Evolutionary conservation across 495 filamentous ascomycete genomes (phyloP).

Genomic region (Annulohypoxylon stygium): DNA sequence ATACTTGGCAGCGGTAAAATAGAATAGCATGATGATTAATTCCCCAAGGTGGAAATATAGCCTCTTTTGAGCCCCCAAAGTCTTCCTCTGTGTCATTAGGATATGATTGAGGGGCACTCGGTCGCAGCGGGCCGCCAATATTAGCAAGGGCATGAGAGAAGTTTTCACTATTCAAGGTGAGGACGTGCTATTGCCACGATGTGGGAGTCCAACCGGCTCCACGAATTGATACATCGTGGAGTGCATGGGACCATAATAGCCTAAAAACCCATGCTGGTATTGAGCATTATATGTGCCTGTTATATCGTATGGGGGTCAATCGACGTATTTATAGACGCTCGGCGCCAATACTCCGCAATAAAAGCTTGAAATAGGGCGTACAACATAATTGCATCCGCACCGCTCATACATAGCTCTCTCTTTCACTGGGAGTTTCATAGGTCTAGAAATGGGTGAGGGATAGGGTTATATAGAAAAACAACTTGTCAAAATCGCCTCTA

Average conservation of each 20-base stretch:
- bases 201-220: constrained; percentile 32
- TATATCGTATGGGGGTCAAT: constrained; percentile 37
- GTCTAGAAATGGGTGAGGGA: background rate
- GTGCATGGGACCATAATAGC: constrained; percentile 41
- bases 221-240: constrained; percentile 32
- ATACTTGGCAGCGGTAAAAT: constrained; percentile 43
- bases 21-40: constrained; percentile 37
- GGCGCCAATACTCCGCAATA: constrained; percentile 28
- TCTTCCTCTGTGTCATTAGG: constrained; percentile 22
- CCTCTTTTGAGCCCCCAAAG: constrained; percentile 23
- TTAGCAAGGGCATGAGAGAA: constrained; percentile 27
- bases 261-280: constrained; percentile 40
- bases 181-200: constrained; percentile 12
- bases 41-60: constrained; percentile 41
- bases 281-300: constrained; percentile 30
- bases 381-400: constrained; percentile 3
- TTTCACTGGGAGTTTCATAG: background rate
- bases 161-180: constrained; percentile 1
- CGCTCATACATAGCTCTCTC: constrained; percentile 18
- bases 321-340: constrained; percentile 41
- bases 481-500: background rate
- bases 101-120: constrained; percentile 36
- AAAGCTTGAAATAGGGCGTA: constrained; percentile 18
- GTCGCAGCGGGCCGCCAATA: constrained; percentile 40
- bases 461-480: background rate